These are phyloP conservation scores for Parachlorella kessleri DNA, from an alignment of 139 green algal species.

Conservation along the genomic window DNA sequence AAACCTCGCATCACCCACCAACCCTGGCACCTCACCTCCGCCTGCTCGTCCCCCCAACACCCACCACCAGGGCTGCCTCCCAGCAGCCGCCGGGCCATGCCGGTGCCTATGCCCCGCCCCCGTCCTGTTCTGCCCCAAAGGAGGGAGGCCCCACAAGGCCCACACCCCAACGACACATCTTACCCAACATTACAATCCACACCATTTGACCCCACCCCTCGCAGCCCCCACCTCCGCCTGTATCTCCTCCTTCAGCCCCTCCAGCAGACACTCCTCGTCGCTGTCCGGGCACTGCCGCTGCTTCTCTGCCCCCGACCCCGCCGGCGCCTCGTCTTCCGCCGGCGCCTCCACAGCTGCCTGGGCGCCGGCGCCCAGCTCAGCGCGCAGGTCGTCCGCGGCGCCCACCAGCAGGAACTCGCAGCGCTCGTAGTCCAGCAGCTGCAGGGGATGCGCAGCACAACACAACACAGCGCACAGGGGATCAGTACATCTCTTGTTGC, in stretches of 20 bases:
- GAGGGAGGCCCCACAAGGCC: too few species aligned
- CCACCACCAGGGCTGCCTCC: too few species aligned
- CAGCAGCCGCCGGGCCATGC: too few species aligned
- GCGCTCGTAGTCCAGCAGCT: slow-evolving; percentile 38
- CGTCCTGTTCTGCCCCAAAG: too few species aligned
- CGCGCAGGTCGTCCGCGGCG: slow-evolving; percentile 5
- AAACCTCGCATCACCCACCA: background rate
- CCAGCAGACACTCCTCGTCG: slow-evolving; percentile 24
- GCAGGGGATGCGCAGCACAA: too few species aligned
- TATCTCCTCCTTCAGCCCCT: slow-evolving; percentile 19
- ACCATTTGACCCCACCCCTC: background rate
- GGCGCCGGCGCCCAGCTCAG: background rate
- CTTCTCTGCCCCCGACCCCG: background rate
- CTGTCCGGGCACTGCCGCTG: background rate
- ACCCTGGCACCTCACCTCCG: background rate
- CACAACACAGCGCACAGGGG: too few species aligned
- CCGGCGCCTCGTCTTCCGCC: background rate
- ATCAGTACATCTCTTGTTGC: too few species aligned
- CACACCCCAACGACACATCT: background rate
- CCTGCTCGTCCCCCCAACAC: too few species aligned
- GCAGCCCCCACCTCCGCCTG: background rate
- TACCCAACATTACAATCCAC: background rate
- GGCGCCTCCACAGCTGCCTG: too few species aligned
- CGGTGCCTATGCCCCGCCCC: too few species aligned
- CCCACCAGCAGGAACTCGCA: slow-evolving; percentile 50